phyloP scores from a whole-genome alignment of 768 basidiomycete genomes.

The Cyclocybe aegerita region DNA sequence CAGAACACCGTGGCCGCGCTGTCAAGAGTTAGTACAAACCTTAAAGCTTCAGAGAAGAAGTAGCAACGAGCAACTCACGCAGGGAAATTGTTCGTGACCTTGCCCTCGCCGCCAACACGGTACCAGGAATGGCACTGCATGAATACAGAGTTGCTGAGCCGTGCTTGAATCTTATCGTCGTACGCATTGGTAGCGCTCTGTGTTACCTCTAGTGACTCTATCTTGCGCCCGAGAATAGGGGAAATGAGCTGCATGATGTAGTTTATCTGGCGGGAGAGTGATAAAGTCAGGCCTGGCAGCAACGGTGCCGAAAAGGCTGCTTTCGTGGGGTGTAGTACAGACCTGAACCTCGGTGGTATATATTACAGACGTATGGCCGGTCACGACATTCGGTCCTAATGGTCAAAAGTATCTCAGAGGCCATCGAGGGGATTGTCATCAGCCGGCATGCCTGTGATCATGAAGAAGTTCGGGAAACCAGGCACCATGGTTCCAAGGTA shows the following conservation, averaged over 20 bases:
- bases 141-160: conserved; percentile 33
- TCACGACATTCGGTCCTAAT: conserved; percentile 38
- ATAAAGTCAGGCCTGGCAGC: no score
- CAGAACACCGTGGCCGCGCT: conserved; percentile 26
- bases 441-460: conserved; percentile 31
- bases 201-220: conserved; percentile 34
- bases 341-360: conserved; percentile 44
- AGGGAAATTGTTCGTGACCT: conserved; percentile 37
- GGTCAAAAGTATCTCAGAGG: not conserved
- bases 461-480: conserved; percentile 46
- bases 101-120: conserved; percentile 33
- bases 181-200: conserved; percentile 32
- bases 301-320: not conserved
- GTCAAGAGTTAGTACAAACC: not conserved
- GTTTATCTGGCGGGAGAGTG: conserved; percentile 28
- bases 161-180: conserved; percentile 35
- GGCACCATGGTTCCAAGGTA: conserved; percentile 43
- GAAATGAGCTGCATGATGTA: conserved; percentile 40
- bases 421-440: not conserved
- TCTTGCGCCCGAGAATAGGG: conserved; percentile 34
- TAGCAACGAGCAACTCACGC: conserved; percentile 21
- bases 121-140: conserved; percentile 39
- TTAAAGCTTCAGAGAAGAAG: no score
- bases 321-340: not conserved
- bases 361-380: conserved; percentile 43